Base-by-base conservation (phyloP, 2,329 filamentous ascomycete genomes). In the Stylonectria norvegica region DNA sequence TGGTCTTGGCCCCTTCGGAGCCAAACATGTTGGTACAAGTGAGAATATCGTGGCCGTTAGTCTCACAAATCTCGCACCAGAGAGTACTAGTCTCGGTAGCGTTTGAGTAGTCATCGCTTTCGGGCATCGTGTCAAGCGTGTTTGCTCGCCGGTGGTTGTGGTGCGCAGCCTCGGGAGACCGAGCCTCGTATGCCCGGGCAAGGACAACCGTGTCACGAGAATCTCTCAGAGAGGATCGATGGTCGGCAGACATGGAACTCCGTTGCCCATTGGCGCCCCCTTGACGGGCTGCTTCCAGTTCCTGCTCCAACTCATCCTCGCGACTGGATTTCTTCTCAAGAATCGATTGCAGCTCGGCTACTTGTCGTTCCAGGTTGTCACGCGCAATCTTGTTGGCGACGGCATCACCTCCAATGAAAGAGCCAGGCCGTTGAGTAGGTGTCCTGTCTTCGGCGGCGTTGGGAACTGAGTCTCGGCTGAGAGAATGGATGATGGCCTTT, bases 1-100 rank as follows among this genome's bases (percentile, higher is more conserved):
- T 56, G 45, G 52, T 52, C 54, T 67, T 66, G 36, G 52, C 52
- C 22, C 63, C 60, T 18, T 69, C 69, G 6, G 69, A 60, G 3
- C 76, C 81, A 63, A 87, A 91, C 83, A 95, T 93, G 63, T 89
- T 91, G 38, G 86, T 89, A 73, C 91, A 97, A 16, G 87, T 94
- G 41, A 97, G 72, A 45, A 97, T 95, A 57, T 97, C 91, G 60
- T 97, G 91, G 12, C 91, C 90, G 33, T 80, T 77, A 22, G 86
- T 87, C 69, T 96, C 90, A 68, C 91, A 97, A 47, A 97, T 93
- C 67, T 97, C 93, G 66, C 91, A 97, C 86, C 87, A 95, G 48
- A 90, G 75, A 12, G 75, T 79, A 61, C 81, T 86, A 55, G 75
- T 82, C 60, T 89, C 86, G 27, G 85, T 87, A 16, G 79, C 76